Evolutionary conservation across 208 protist genomes (phyloP), one percentile per base, ranked within the genome.

Genomic region (Trypanosoma lewisi): DNA sequence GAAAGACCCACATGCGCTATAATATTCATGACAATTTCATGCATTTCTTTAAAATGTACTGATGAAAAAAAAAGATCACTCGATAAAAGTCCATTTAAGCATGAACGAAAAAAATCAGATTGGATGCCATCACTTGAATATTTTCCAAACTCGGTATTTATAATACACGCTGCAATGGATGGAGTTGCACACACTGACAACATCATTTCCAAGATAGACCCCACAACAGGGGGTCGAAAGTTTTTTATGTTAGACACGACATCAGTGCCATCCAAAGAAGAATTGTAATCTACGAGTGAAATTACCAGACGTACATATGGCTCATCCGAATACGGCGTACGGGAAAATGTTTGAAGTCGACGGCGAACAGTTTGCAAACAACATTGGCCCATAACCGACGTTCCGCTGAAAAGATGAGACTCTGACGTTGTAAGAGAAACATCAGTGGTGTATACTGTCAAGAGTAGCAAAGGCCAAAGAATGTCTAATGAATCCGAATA

Each of bases 21-120:
- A 2, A 75, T 58, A 21, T 61, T 52, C 4, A 57, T 30, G 6
- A 90, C 21, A 8, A 87, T 59, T 1, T 39, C 14, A 54, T 93
- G 52, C 86, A 93, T 90, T 39, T 39, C 33, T 1, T 54, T 55
- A 42, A 93, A 85, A 1, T 65, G 59, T 17, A 42, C 16, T 28
- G 69, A 41, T 17, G 53, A 67, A 75, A 89, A 93, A 61, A 88
- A 93, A 70, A 75, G 68, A 65, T 93, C 87, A 60, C 87, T 93
- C 23, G 49, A 64, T 30, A 90, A 75, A 54, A 93, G 65, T 27
- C 78, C 81, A 37, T 80, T 70, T 19, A 80, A 17, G 28, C 72
- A 57, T 14, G 66, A 53, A 58, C 31, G 56, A 59, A 87, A 87
- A 2, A 70, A 50, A 3, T 51, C 37, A 8, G 63, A 55, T 30